Base-by-base conservation (phyloP, 2,329 filamentous ascomycete species). In the Fusarium tjaetaba region DNA sequence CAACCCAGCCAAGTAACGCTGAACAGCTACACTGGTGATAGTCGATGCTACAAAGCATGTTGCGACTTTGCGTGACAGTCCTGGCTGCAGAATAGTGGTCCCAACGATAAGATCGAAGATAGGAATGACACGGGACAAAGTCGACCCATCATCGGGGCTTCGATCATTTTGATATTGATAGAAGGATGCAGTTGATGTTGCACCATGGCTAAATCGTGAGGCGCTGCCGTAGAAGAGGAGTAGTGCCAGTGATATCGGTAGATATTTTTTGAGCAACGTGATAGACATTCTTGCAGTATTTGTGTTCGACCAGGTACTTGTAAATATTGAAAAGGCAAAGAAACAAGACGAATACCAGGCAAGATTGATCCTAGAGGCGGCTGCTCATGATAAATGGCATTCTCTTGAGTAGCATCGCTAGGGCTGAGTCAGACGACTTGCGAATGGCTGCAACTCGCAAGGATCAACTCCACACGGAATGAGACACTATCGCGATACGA, bases 181-280 rank as follows among this genome's bases (percentile, higher is more conserved):
- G 16, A 74, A 74, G 0, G 53, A 53, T 20, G 60, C 1, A 5
- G 64, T 62, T 5, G 72, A 74, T 15, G 72, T 74, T 11, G 68
- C 49, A 1, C 71, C 72, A 4, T 74, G 72, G 2, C 56, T 61
- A 10, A 74, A 72, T 7, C 72, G 48, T 13, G 72, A 74, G 5
- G 71, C 72, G 18, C 68, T 69, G n/a, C 72, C 72, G 18, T 74
- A 74, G 22, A 72, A 74, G 6, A 74, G 60, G 3, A 74, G 43
- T 0, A 71, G 15, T 2, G 64, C 59, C 0, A 74, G 24, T 2
- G 71, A 72, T 32, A 74, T 51, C 4, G 72, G 71, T 0, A 74
- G 53, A 11, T 56, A 63, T 3, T 18, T 52, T 38, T 66, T 72
- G 2, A 74, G 38, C 0, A 53, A 1, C 0, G 42, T 1, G 7